phyloP scores from a whole-genome alignment of 2,329 filamentous ascomycete species.

The Trichoderma asperellum region DNA sequence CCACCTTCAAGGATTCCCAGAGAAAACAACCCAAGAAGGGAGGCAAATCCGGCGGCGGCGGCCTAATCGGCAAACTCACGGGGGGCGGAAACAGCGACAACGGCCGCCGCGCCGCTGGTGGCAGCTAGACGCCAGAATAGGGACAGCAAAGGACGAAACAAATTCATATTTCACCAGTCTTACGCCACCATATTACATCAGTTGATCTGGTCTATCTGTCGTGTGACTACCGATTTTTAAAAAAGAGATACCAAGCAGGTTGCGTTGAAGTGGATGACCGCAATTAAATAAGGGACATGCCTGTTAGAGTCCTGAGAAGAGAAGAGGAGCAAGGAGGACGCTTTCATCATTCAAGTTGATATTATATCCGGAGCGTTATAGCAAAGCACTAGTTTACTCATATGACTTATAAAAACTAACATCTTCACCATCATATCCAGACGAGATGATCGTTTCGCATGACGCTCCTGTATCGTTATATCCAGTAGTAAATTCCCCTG shows the following conservation, averaged over 20 bases:
- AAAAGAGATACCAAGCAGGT: conserved; percentile 7
- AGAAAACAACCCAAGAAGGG: conserved; percentile 50
- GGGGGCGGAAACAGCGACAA: not conserved
- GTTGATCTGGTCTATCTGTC: not conserved
- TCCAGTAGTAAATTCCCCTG: not conserved
- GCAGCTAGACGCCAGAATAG: not conserved
- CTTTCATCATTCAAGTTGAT: not conserved
- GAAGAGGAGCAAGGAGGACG: not conserved
- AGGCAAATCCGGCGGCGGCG: not conserved
- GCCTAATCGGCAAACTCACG: conserved; percentile 14
- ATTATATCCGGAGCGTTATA: conserved; percentile 10
- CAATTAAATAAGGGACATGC: not conserved
- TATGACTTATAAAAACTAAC: not conserved
- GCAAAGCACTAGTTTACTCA: conserved; percentile 9
- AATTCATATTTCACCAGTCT: not conserved
- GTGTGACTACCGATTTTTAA: not conserved
- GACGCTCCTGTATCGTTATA: not conserved
- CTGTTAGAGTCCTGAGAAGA: not conserved
- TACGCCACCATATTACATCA: not conserved
- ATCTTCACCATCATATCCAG: not conserved
- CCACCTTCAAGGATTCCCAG: conserved; percentile 64
- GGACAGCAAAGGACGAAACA: not conserved
- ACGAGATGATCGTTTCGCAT: not conserved
- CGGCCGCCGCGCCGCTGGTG: conserved; percentile 6
- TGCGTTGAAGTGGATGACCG: not conserved